phyloP scores from a whole-genome alignment of 2,329 filamentous ascomycete genomes.

The Aspergillus sclerotialis region DNA sequence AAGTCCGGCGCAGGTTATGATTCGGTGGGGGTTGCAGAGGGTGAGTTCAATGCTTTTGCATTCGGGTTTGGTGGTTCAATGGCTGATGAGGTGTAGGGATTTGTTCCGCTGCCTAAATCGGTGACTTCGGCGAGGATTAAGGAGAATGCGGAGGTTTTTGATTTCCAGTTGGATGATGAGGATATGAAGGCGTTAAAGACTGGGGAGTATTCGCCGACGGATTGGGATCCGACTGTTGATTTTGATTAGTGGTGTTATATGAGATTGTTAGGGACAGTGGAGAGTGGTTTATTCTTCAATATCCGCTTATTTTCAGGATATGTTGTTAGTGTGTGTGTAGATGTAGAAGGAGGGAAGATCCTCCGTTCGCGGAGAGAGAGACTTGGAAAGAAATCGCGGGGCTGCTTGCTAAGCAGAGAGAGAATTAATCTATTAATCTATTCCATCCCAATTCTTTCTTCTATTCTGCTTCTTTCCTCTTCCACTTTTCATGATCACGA shows the following conservation, averaged over 20 bases:
- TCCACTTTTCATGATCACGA: not conserved
- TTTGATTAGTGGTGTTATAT: constrained; percentile 14
- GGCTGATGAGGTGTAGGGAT: constrained; percentile 39
- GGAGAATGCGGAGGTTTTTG: constrained; percentile 54
- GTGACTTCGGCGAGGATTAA: constrained; percentile 53
- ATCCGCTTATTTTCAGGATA: no score
- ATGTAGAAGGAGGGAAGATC: no score
- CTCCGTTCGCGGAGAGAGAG: no score
- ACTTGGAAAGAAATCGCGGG: no score
- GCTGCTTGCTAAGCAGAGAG: constrained; percentile 20
- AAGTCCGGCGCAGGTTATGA: constrained; percentile 65
- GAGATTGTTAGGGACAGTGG: no score
- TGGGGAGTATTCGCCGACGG: constrained; percentile 50
- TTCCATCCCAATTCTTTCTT: constrained; percentile 1
- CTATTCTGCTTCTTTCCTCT: constrained; percentile 2
- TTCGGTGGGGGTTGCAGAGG: constrained; percentile 77
- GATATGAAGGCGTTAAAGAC: constrained; percentile 54
- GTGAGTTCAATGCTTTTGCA: constrained; percentile 42
- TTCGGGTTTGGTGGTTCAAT: constrained; percentile 8
- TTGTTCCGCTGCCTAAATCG: constrained; percentile 58
- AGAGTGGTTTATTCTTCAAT: no score
- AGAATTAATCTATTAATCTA: not conserved
- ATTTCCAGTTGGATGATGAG: constrained; percentile 52
- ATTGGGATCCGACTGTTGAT: constrained; percentile 49
- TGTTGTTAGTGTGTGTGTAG: no score